phyloP scores from a whole-genome alignment of 169 alveolate species.

The Cryptosporidium ryanae region DNA sequence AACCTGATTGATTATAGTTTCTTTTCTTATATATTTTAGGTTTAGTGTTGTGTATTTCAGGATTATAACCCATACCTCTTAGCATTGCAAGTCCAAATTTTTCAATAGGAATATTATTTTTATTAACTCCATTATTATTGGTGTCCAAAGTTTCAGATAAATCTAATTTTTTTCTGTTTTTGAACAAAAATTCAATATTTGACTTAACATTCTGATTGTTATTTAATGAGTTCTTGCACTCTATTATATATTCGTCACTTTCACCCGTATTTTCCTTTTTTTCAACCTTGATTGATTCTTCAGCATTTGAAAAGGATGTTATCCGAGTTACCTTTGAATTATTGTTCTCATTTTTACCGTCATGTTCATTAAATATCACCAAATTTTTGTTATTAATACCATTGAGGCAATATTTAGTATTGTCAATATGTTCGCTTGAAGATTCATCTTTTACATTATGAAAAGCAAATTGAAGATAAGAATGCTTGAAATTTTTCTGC shows the following conservation, averaged over 20 bases:
- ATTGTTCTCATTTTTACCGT: too few species aligned
- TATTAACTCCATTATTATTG: background rate
- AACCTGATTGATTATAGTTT: conserved; percentile 48
- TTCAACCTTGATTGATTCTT: background rate
- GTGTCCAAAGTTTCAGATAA: background rate
- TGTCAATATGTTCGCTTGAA: too few species aligned
- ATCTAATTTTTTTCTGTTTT: background rate
- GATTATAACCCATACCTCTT: conserved; percentile 67
- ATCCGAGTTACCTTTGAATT: conserved; percentile 13
- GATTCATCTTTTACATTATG: too few species aligned
- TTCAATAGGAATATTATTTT: conserved; percentile 36
- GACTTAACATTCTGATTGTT: background rate
- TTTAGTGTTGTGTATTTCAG: conserved; percentile 39
- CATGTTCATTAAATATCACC: too few species aligned
- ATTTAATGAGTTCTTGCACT: conserved; percentile 21
- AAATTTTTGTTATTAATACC: too few species aligned
- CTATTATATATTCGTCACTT: conserved; percentile 14
- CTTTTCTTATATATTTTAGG: conserved; percentile 54
- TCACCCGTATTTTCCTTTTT: conserved; percentile 4
- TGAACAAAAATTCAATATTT: background rate
- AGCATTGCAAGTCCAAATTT: conserved; percentile 60
- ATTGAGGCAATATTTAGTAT: too few species aligned
- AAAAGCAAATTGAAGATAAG: too few species aligned
- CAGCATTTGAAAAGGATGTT: conserved; percentile 35
- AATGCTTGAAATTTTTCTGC: too few species aligned